Evolutionary conservation across 306 rosid genomes (phyloP), one percentile per base, ranked within the genome.

Genomic region (Adenanthera pavonina): DNA sequence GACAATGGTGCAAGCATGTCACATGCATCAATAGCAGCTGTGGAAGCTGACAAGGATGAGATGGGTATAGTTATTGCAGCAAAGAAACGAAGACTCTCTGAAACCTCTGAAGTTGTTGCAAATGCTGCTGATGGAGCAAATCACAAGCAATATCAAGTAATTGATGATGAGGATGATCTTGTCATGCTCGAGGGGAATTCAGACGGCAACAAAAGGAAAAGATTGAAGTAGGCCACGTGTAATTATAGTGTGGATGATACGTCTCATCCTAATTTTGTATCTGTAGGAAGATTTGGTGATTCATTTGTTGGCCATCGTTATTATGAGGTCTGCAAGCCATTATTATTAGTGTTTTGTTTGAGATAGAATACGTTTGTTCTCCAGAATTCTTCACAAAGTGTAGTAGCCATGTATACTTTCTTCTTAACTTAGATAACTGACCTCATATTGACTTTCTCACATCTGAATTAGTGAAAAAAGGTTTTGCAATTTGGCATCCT

Each of bases 81-180:
- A 56, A 91, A 84, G 95, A 96, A 96, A 72, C 82, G 98, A 76
- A 96, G 87, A 85, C 83, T 84, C 41, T 74, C 84, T 0, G 97
- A 74, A 44, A 43, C 3, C n/a, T n/a, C 74, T 4, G 52, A 70
- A 3, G 57, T 11, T 70, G 57, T 14, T 16, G 75, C 83, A 14
- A 69, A 75, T 82, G 69, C 57, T n/a, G 82, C 80, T 20, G 87
- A 83, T 17, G 89, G 77, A 72, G 33, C 72, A 43, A 86, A 85
- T 78, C 64, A 77, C 7, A 74, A 86, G 73, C 87, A 85, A 74
- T 78, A 87, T 72, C 90, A 92, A 89, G 87, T 92, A 48, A 82
- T 92, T 38, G 97, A 89, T 0, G 98, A 94, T 0, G 94, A 90
- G 16, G 95, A 91, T 0, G 98, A 93, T 74, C 76, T 89, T 60